Evolutionary conservation across 140 eudicot genomes (phyloP).

Genomic region (Stevia rebaudiana): DNA sequence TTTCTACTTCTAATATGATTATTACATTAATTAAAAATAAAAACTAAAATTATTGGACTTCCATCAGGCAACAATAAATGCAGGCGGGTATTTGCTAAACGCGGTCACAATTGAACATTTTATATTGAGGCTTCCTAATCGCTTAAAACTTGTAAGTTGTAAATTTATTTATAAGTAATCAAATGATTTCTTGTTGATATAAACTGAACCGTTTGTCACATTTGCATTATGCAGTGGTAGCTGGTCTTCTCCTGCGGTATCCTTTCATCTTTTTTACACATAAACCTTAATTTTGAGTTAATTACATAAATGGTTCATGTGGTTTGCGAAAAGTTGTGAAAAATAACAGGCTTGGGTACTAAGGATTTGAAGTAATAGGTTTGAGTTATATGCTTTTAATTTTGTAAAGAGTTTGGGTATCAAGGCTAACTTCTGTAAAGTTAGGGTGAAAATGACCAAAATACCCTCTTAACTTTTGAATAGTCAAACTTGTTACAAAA

Average conservation of each 20-base stretch:
- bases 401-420: no score
- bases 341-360: no score
- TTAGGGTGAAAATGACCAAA: no score
- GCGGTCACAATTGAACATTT: conserved; percentile 78
- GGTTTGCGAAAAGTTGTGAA: no score
- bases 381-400: no score
- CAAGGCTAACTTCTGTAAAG: no score
- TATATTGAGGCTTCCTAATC: conserved; percentile 72
- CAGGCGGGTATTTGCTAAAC: conserved; percentile 60
- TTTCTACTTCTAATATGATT: conserved; percentile 1
- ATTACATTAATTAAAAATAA: background rate
- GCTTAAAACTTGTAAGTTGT: conserved; percentile 54
- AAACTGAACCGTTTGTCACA: conserved; percentile 62
- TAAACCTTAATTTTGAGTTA: no score
- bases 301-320: no score
- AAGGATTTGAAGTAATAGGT: no score
- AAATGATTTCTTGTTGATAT: background rate
- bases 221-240: conserved; percentile 87
- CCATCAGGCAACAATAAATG: conserved; percentile 73
- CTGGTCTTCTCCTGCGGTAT: conserved; percentile 94
- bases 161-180: background rate
- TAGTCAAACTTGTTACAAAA: no score
- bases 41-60: conserved; percentile 8
- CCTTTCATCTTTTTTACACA: conserved; percentile 13
- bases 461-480: no score